A percentile compares a stretch with the other conserved stretches of the same genome.
These are phyloP conservation scores for Fusarium xyrophilum DNA, from an alignment of 2,329 filamentous ascomycete species.

Conservation along the genomic window DNA sequence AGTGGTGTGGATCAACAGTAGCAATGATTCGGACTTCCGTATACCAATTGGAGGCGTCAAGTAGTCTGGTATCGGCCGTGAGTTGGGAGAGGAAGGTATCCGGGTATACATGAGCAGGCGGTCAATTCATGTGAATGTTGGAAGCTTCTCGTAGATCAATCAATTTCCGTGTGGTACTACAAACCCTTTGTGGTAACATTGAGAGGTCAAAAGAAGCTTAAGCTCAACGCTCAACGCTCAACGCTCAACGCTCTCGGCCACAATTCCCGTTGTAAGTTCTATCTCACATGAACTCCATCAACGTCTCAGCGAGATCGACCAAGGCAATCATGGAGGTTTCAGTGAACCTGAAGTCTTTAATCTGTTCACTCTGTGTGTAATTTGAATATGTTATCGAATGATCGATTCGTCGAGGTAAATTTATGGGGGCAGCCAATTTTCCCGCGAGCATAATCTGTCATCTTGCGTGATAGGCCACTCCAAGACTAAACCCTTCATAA, in stretches of 20 bases:
- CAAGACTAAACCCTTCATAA: too few species aligned
- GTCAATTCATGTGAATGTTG: slow-evolving; percentile 54
- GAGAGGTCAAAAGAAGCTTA: not conserved
- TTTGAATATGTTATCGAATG: not conserved
- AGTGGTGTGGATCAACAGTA: slow-evolving; percentile 60
- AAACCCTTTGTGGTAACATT: too few species aligned
- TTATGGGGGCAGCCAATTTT: not conserved
- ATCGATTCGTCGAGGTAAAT: not conserved
- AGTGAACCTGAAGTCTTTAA: too few species aligned
- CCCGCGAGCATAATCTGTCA: too few species aligned
- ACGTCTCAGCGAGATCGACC: not conserved
- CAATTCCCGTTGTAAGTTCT: not conserved
- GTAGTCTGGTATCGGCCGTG: slow-evolving; percentile 55
- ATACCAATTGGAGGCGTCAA: slow-evolving; percentile 57
- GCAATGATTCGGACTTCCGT: slow-evolving; percentile 53
- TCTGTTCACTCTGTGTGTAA: not conserved
- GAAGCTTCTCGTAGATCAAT: not conserved
- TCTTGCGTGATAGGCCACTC: too few species aligned
- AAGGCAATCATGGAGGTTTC: not conserved
- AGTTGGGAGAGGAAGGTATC: slow-evolving; percentile 54
- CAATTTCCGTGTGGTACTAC: not conserved
- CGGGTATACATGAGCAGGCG: slow-evolving; percentile 54
- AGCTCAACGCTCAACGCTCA: not conserved
- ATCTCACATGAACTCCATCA: not conserved
- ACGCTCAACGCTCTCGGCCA: not conserved